Base-by-base conservation (phyloP, 345 rosid genomes). In the Rhodomyrtus tomentosa region DNA sequence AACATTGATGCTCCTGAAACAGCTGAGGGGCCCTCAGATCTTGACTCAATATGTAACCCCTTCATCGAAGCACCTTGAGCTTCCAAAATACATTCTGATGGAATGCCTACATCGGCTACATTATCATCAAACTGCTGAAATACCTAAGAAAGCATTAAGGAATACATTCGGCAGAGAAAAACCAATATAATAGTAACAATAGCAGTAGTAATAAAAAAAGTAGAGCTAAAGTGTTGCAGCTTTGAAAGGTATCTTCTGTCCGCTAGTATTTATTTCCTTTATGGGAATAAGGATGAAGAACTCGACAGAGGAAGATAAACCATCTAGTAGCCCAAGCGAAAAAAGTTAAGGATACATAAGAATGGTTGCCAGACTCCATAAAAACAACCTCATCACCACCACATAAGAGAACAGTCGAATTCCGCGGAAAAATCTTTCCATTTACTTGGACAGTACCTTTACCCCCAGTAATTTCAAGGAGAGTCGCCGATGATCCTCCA, bases 381-480 rank as follows among this genome's bases (percentile, higher is more conserved):
- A 98, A 98, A 89, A 96, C 88, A 87, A 98, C 90, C 88, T 98
- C 99, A 86, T 98, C 99, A 12, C 99, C 99, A 87, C 96, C 99
- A 49, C 90, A 91, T 50, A 98, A 87, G 72, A 90, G 85, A 85
- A 94, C 87, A 53, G 83, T 84, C 50, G 90, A 29, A 55, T 87
- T 89, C 89, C 93, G 95, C 8, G 88, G 89, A 87, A 88, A 89
- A 81, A 80, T 80, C 90, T 89, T 93, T 62, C 96, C 98, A 86
- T 98, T 98, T 80, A 98, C 98, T 84, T 92, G 96, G 82, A 97
- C 99, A 50, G 86, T 88, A 86, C 96, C 96, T 88, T 95, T 95
- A 81, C 92, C 92, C 84, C 98, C 99, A 38, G 90, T 84, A 50
- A 98, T 90, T 88, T 98, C 96, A 84, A 98, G 84, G 50, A 91